Base-by-base conservation (phyloP, 805 yeast genomes). In the Hanseniaspora opuntiae region DNA sequence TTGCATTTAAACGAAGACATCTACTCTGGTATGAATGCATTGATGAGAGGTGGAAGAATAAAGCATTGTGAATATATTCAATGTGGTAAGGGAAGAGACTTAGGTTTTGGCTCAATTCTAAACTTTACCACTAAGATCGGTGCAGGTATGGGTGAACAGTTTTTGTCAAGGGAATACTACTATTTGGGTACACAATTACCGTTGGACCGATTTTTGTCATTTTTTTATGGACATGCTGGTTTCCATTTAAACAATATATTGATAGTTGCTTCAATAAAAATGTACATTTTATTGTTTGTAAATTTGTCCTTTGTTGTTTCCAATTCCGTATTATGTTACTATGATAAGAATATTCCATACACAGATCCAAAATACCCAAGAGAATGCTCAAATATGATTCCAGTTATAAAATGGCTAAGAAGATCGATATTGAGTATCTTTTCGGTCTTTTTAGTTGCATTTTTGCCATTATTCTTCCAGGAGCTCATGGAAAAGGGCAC, bases 81-180 rank as follows among this genome's bases (percentile, higher is more conserved):
- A 71, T 84, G 94, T 77, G 94, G 94, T 70, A 84, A 84, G 69
- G 94, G 94, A 66, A 75, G 94, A 74, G 94, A 84, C 75, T 74
- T 84, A 62, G 94, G 94, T 64, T 84, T 84, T 68, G 88, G 88
- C 55, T 83, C 93, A 4, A 84, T 84, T 70, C 73, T 84, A 74
- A 84, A 84, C 68, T 84, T 84, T 75, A 84, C 88, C 24, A 84
- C 89, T 40, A 84, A 84, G 70, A 84, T 84, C 75, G 94, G 94
- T 68, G 89, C 93, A 59, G 94, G 94, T 70, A 84, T 84, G 94
- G 93, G 93, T 67, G 94, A 84, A 68, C 94, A 84, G 67, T 81
- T 84, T 81, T 71, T 84, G 56, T 83, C 89, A 24, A 76, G 94
- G 70, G 94, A 84, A 66, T 84, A 84, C 66, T 84, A 81, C 68